Conservation (phyloP, 1,284 basidiomycete species). For the Somion occarium region DNA sequence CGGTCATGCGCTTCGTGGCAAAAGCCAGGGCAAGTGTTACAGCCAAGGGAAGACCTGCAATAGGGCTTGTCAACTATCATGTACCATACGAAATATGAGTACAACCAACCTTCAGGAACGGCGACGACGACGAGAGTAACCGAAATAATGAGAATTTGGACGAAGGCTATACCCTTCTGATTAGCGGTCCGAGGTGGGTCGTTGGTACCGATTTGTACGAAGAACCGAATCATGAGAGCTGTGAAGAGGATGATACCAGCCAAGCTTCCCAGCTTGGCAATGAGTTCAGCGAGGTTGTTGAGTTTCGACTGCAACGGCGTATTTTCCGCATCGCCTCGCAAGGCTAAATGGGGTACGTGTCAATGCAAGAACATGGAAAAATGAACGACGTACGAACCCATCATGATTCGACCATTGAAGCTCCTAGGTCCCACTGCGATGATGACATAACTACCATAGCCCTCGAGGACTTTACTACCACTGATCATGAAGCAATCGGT, state of each 20-base stretch:
- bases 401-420: slow-evolving; percentile 96
- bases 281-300: slow-evolving; percentile 88
- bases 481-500: slow-evolving; percentile 92
- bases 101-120: slow-evolving; percentile 79
- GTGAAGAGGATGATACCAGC: slow-evolving; percentile 83
- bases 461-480: slow-evolving; percentile 94
- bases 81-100: slow-evolving; percentile 4
- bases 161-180: slow-evolving; percentile 88
- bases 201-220: slow-evolving; percentile 73
- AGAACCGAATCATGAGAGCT: slow-evolving; percentile 91
- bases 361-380: slow-evolving; percentile 1
- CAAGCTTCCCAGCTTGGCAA: slow-evolving; percentile 84
- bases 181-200: slow-evolving; percentile 62
- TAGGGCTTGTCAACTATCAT: too few species aligned
- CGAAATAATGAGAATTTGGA: slow-evolving; percentile 91
- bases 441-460: slow-evolving; percentile 90
- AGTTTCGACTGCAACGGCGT: slow-evolving; percentile 95
- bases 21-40: slow-evolving; percentile 96
- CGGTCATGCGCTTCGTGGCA: slow-evolving; percentile 96
- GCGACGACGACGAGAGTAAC: slow-evolving; percentile 96
- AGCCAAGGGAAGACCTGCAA: slow-evolving; percentile 83
- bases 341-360: slow-evolving; percentile 38
- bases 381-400: slow-evolving; percentile 54
- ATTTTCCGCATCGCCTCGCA: slow-evolving; percentile 77
- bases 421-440: slow-evolving; percentile 89